A percentile compares a stretch with the other conserved stretches of the same genome.
Conservation (phyloP, 1,284 basidiomycete species). For the Blastosporella zonata region DNA sequence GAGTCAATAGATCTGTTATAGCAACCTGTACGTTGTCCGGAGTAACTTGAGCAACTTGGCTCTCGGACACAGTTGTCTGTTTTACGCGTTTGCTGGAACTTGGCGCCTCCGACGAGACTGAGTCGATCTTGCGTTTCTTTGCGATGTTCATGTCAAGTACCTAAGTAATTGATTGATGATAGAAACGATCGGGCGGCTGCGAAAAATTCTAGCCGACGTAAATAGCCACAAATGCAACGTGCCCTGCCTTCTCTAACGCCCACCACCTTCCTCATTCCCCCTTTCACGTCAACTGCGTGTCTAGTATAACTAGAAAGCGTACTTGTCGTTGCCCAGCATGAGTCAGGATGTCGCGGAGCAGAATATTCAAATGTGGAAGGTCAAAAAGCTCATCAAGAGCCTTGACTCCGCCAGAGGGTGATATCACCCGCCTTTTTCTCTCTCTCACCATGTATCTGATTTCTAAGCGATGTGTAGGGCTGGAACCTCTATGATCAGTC, state of each 20-base stretch:
- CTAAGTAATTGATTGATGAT: constrained; percentile 7
- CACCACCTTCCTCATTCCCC: constrained; percentile 20
- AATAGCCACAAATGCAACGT: constrained; percentile 29
- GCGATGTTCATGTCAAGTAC: constrained; percentile 8
- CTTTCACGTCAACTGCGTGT: constrained; percentile 16
- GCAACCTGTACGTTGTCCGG: background rate
- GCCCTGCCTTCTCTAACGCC: constrained; percentile 22
- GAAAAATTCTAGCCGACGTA: constrained; percentile 18
- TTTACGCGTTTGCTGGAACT: constrained; percentile 32
- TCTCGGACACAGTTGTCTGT: constrained; percentile 17
- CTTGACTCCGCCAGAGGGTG: constrained; percentile 90
- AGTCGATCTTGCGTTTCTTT: constrained; percentile 38
- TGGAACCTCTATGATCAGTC: constrained; percentile 98
- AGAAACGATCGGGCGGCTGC: constrained; percentile 11
- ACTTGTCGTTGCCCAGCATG: constrained; percentile 51
- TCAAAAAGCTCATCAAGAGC: constrained; percentile 98
- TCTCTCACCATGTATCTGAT: constrained; percentile 12
- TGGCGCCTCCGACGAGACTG: constrained; percentile 10
- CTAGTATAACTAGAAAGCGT: constrained; percentile 24
- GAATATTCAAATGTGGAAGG: constrained; percentile 94
- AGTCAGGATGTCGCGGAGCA: constrained; percentile 79
- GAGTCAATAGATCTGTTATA: constrained; percentile 1
- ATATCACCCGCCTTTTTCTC: constrained; percentile 22
- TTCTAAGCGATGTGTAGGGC: constrained; percentile 48
- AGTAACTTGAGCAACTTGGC: constrained; percentile 16